phyloP scores from a whole-genome alignment of 2,329 filamentous ascomycete species.

The Nigrospora osmanthi region DNA sequence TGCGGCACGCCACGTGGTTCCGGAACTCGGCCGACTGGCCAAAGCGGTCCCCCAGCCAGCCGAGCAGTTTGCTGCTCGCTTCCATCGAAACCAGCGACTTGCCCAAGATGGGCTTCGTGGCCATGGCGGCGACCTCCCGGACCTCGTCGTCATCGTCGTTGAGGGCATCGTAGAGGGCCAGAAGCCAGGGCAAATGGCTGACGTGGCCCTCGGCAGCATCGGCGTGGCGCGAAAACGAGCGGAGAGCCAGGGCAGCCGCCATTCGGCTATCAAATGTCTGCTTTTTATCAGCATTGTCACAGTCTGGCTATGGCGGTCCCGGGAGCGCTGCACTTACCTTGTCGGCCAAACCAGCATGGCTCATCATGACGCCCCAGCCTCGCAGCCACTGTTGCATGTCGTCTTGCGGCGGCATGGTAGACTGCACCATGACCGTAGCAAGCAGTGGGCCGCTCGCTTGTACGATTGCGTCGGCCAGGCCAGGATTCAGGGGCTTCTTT shows the following conservation, averaged over 20 bases:
- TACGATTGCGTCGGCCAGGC: conserved; percentile 40
- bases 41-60: conserved; percentile 31
- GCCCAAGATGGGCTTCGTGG: conserved; percentile 37
- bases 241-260: conserved; percentile 49
- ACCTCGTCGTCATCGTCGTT: conserved; percentile 93
- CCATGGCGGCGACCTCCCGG: conserved; percentile 53
- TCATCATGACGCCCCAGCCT: conserved; percentile 42
- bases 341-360: conserved; percentile 37
- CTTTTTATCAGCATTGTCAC: neutral
- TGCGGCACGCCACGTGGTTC: conserved; percentile 30
- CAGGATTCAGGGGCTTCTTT: conserved; percentile 33
- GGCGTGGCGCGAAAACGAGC: conserved; percentile 34
- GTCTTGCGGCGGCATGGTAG: conserved; percentile 3
- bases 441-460: conserved; percentile 37
- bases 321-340: conserved; percentile 29
- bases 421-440: conserved; percentile 19
- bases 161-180: conserved; percentile 66
- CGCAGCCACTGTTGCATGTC: conserved; percentile 14
- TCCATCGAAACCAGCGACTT: conserved; percentile 36
- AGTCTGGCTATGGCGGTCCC: neutral
- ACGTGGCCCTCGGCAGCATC: neutral
- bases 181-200: conserved; percentile 45
- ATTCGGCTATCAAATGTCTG: conserved; percentile 59
- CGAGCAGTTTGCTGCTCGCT: conserved; percentile 35
- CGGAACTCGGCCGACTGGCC: conserved; percentile 26